Evolutionary conservation across 306 rosid species (phyloP), one percentile per base, ranked within the genome.

Genomic region (Begonia loranthoides): DNA sequence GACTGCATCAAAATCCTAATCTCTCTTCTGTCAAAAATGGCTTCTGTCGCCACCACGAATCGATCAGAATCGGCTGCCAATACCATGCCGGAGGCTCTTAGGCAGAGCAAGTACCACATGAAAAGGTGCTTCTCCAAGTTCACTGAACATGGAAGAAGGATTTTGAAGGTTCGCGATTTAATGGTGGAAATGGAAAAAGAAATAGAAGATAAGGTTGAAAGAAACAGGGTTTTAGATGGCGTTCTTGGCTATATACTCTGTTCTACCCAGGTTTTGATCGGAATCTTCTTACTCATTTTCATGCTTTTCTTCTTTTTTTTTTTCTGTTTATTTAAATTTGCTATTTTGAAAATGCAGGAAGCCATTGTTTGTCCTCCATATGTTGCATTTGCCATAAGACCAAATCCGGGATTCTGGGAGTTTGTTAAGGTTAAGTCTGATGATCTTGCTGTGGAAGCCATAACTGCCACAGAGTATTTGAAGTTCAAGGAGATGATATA

Each of bases 381-480:
- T 77, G 78, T 88, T 58, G 84, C 85, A 14, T 88, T 88, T 71
- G 76, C 82, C 33, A 44, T 88, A 51, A 77, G 97, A 76, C 87
- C 80, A 54, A 68, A 63, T 64, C 97, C 97, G 19, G 96, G 96
- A 41, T 66, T 70, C 48, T 88, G 95, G 95, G 97, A 88, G 66
- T 79, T 53, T 64, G 87, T 66, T 16, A 66, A 75, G 65, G 95
- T 88, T 17, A 70, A 52, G 49, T 60, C 84, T 51, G 74, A 79
- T 19, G 86, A 88, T 62, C 86, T 88, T 44, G 68, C 86, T 38
- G 87, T 79, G 56, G 77, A 71, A 65, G 40, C 56, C 55, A 75
- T 84, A 59, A 70, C 89, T 19, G 19, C 79, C 64, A 57, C 80
- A 5, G 80, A 88, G 1, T 88, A 50, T 72, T 67, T 88, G 57